Evolutionary conservation across 2,329 filamentous ascomycete genomes (phyloP), one percentile per base, ranked within the genome.

Genomic region (Blumeria graminis): DNA sequence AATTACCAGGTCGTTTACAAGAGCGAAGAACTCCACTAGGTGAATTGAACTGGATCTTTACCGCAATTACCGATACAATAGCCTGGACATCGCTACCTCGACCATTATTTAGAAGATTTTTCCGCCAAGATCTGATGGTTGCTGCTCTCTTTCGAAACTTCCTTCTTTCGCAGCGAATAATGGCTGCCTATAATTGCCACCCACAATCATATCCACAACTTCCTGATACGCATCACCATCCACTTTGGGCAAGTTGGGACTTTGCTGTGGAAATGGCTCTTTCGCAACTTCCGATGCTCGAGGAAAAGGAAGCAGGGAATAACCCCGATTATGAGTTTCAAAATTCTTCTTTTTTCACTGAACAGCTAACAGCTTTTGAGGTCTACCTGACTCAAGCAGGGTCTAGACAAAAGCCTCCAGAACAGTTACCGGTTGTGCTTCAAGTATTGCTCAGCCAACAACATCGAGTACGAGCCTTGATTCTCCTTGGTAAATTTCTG

Each of bases 1-100:
- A 87, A 64, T 83, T 98, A 16, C 89, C 90, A 2, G 92, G 92
- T 36, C 82, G 88, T 60, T 77, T 96, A 45, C 90, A 94, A 65
- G 92, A 98, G 69, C 78, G 92, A 58, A 77, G 92, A 65, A 96
- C 92, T 54, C 92, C 92, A 8, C 76, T 98, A 36, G 92, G 92
- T 60, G 92, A 98, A 70, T 74, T 98, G 13, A 98, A 98, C 65
- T 98, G 92, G 92, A 98, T 98, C 38, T 96, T 98, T 66, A 98
- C 92, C 0, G 92, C 92, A 56, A 96, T 98, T 61, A 98, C 92
- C 0, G 92, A 98, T 67, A 96, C 90, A 1, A 98, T 98, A 64
- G 92, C 92, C 0, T 98, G 92, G 92, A 96, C 94, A 35, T 93
- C 87, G 5, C 72, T 98, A 3, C 86, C 89, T 3, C 83, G 90